A percentile compares a stretch with the other conserved stretches of the same genome.
Evolutionary conservation across 176 grass and related monocot species (phyloP).

Genomic region (Triticum aestivum): IWGSC_CS_RefSeq_v2.1 NC_057800.1:63567677-63568176

Average conservation of each 20-base stretch:
- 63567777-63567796: background rate
- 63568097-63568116: background rate
- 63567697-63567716: background rate
- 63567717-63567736: background rate
- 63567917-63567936: background rate
- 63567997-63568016: background rate
- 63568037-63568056: background rate
- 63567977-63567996: background rate
- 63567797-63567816: background rate
- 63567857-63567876: background rate
- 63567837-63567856: background rate
- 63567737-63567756: background rate
- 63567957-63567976: background rate
- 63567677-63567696: background rate
- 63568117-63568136: background rate
- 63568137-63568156: background rate
- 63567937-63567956: background rate
- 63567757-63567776: background rate
- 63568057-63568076: background rate
- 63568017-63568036: background rate
- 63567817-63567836: background rate
- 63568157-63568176: conserved; percentile 57
- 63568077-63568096: background rate
- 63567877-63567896: background rate
- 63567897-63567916: background rate